Conservation (phyloP, 768 basidiomycete genomes). For the Mycena vulgaris region DNA sequence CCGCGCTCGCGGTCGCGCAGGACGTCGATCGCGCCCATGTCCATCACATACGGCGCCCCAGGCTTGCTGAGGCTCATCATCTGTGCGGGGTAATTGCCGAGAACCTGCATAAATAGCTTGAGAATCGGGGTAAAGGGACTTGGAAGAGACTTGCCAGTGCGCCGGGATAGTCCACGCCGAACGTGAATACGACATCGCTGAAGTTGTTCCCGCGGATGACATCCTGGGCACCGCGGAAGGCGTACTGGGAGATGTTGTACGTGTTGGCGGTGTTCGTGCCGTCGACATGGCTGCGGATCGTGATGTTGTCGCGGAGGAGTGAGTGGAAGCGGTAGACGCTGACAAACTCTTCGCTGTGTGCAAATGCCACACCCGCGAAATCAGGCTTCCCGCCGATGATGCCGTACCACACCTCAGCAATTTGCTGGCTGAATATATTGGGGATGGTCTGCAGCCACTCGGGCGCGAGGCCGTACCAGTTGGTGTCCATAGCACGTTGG, state of each 20-base stretch:
- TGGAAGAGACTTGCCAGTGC: constrained; percentile 2
- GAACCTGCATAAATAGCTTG: constrained; percentile 5
- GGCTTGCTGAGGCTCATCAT: constrained; percentile 29
- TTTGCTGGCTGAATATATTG: constrained; percentile 21
- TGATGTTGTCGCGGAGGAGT: constrained; percentile 31
- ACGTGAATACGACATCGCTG: constrained; percentile 34
- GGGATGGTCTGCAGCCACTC: constrained; percentile 19
- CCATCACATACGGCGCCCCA: constrained; percentile 16
- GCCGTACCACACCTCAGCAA: constrained; percentile 26
- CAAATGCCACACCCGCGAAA: constrained; percentile 34
- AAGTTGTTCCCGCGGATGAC: constrained; percentile 32
- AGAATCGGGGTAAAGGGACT: too few species aligned
- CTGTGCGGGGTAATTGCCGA: constrained; percentile 27
- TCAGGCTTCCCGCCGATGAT: constrained; percentile 31
- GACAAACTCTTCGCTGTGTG: constrained; percentile 36
- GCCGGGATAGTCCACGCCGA: constrained; percentile 30
- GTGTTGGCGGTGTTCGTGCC: constrained; percentile 13
- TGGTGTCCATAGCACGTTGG: constrained; percentile 18
- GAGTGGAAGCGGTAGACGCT: constrained; percentile 36
- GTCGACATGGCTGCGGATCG: constrained; percentile 31
- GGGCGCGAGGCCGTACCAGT: constrained; percentile 33
- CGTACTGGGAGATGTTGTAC: constrained; percentile 31
- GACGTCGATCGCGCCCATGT: constrained; percentile 33
- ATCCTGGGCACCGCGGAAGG: constrained; percentile 23
- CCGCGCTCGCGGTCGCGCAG: constrained; percentile 36